Percentiles rank a stretch among this genome's conserved stretches.
Evolutionary conservation across 179 eudicot species (phyloP).

Genomic region (Beta lomatogona): DNA sequence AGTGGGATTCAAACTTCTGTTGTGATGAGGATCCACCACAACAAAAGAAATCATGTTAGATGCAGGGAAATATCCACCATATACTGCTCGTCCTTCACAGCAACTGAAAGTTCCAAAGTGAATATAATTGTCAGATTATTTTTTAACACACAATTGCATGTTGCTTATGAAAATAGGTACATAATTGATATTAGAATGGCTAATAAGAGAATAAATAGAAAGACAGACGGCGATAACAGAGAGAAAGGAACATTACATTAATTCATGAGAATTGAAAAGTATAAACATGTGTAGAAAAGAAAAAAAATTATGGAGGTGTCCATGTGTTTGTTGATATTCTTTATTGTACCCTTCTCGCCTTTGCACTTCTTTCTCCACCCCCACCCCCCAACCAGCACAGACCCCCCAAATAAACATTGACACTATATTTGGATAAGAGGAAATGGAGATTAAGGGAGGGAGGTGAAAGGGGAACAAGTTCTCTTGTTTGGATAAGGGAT

Average conservation of each 20-base stretch:
- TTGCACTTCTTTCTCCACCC: too few relatives aligned
- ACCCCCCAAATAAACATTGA: too few relatives aligned
- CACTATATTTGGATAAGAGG: too few relatives aligned
- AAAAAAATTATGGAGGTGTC: background rate
- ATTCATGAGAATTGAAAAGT: background rate
- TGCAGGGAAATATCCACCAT: conserved; percentile 81
- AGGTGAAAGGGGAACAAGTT: too few relatives aligned
- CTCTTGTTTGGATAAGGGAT: too few relatives aligned
- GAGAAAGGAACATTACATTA: background rate
- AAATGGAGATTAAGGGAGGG: too few relatives aligned
- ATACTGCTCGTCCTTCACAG: conserved; percentile 85
- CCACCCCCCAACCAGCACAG: too few relatives aligned
- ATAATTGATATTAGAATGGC: background rate
- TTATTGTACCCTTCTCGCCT: too few relatives aligned
- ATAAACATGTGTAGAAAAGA: background rate
- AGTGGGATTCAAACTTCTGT: conserved; percentile 65
- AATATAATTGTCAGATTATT: background rate
- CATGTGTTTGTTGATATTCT: too few relatives aligned
- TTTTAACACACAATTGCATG: background rate
- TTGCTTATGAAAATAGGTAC: background rate
- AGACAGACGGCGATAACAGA: background rate
- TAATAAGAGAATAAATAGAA: background rate
- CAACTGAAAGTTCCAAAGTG: conserved; percentile 48
- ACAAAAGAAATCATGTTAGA: conserved; percentile 62
- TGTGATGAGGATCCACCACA: conserved; percentile 86